These are phyloP conservation scores for Porcisia hertigi DNA, from an alignment of 208 protist genomes.

Conservation along the genomic window DNA sequence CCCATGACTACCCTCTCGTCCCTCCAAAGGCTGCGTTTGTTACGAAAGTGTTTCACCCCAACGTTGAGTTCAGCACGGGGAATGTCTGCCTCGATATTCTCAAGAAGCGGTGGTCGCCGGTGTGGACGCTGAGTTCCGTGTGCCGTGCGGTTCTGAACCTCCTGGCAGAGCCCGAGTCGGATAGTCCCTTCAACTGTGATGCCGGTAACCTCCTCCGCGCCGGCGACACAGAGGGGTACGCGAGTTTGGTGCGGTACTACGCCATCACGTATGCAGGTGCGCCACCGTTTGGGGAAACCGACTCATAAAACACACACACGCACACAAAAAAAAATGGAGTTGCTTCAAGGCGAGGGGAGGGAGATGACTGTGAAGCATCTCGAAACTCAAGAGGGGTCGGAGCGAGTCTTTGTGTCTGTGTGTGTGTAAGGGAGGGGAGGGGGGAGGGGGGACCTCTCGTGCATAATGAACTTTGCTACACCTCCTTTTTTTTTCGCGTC, in stretches of 20 bases:
- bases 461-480: no score
- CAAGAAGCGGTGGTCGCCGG: constrained; percentile 87
- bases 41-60: constrained; percentile 92
- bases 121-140: constrained; percentile 88
- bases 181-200: constrained; percentile 92
- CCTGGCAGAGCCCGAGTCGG: constrained; percentile 74
- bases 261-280: constrained; percentile 73
- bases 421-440: neutral
- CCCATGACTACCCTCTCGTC: constrained; percentile 87
- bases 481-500: neutral
- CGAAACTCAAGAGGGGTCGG: no score
- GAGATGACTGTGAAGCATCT: neutral
- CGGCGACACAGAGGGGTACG: constrained; percentile 68
- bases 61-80: constrained; percentile 86
- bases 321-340: neutral
- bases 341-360: neutral
- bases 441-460: no score
- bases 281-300: constrained; percentile 39
- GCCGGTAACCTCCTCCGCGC: constrained; percentile 88
- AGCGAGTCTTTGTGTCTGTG: neutral
- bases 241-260: constrained; percentile 69
- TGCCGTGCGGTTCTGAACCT: constrained; percentile 83
- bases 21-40: constrained; percentile 77
- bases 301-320: no score
- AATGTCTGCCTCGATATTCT: constrained; percentile 93